These are phyloP conservation scores for Solanum raphanifolium DNA, from an alignment of 257 asterid species.

Conservation along the genomic window DNA sequence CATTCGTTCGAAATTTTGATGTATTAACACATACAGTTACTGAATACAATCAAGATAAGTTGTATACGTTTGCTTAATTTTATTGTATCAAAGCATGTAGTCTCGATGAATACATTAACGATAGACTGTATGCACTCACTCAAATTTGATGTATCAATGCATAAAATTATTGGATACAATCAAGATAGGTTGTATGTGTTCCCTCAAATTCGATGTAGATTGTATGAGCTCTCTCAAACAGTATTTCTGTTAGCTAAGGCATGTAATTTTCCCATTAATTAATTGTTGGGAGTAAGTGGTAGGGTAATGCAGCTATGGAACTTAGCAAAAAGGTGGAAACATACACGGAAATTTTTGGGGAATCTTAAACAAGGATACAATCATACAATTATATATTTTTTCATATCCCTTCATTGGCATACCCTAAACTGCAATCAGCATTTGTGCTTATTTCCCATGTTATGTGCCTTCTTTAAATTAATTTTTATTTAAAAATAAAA, in stretches of 20 bases:
- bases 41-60: too few species aligned
- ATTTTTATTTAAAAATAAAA: neutral
- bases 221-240: neutral
- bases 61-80: neutral
- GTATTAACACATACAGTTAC: too few species aligned
- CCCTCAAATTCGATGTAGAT: too few species aligned
- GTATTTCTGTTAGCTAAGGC: neutral
- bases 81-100: neutral
- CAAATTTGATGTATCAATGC: neutral
- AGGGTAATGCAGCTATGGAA: slow-evolving; percentile 25
- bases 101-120: neutral
- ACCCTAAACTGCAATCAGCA: slow-evolving; percentile 20
- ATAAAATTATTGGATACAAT: too few species aligned
- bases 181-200: neutral
- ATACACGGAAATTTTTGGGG: slow-evolving; percentile 1
- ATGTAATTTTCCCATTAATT: neutral
- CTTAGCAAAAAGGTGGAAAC: slow-evolving; percentile 3
- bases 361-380: neutral
- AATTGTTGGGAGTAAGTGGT: slow-evolving; percentile 29
- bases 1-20: too few species aligned
- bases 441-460: slow-evolving; percentile 22
- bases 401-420: neutral
- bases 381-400: neutral
- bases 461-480: neutral
- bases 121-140: neutral